Conservation (phyloP, 2,329 filamentous ascomycete species). For the Aureobasidium subglaciale region DNA sequence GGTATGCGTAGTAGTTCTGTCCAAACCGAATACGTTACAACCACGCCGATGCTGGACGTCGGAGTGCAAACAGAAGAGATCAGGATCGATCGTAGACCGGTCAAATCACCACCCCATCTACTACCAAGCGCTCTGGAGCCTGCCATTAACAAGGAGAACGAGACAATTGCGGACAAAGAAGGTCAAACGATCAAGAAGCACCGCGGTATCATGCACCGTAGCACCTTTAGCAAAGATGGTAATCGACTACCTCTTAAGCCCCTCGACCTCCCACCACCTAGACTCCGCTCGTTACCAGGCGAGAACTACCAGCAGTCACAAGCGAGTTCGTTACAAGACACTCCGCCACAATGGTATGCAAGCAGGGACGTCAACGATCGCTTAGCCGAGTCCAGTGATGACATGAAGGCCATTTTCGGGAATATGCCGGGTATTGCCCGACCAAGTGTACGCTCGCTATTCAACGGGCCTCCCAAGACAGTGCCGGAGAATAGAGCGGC, state of each 20-base stretch:
- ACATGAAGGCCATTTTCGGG: constrained; percentile 23
- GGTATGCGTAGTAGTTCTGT: constrained; percentile 73
- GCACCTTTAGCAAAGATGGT: constrained; percentile 14
- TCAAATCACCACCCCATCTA: constrained; percentile 68
- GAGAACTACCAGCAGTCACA: neutral
- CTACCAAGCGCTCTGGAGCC: constrained; percentile 39
- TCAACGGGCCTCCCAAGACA: constrained; percentile 25
- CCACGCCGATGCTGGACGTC: constrained; percentile 43
- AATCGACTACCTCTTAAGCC: constrained; percentile 7
- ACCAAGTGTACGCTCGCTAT: neutral
- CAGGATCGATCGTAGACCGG: constrained; percentile 68
- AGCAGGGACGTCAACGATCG: constrained; percentile 25
- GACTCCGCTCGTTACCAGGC: neutral
- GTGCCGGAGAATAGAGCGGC: constrained; percentile 30
- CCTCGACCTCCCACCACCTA: constrained; percentile 1
- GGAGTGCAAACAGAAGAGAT: constrained; percentile 88
- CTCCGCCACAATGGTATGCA: constrained; percentile 15
- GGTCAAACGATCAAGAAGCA: neutral
- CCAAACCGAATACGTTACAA: constrained; percentile 58
- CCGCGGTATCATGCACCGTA: neutral
- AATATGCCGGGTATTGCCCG: constrained; percentile 21
- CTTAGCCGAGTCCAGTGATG: constrained; percentile 18
- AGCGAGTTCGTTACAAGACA: neutral
- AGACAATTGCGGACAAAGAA: neutral
- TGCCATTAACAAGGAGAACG: neutral